Evolutionary conservation across 345 rosid genomes (phyloP), one percentile per base, ranked within the genome.

Genomic region (Gossypioides kirkii): DNA sequence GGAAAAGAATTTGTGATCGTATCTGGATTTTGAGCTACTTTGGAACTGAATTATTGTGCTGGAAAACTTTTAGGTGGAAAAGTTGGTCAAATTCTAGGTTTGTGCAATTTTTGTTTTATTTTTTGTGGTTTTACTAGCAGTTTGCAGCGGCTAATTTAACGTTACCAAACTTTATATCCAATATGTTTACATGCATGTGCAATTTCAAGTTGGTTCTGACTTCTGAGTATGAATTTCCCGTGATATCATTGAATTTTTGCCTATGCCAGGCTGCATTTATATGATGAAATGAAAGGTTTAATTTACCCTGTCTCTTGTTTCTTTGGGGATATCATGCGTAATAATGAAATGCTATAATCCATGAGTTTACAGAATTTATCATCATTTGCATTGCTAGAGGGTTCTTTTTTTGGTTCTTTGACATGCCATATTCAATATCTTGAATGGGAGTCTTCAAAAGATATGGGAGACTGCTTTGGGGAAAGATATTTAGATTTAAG

Each of bases 401-500:
- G 1, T 49, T 49, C 13, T 45, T 11, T 45, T 45, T 47, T 49
- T 56, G 10, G 38, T n/a, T 65, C 25, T 43, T 63, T 54, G 25
- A 18, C 70, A 65, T 65, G 70, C 18, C 70, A 65, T 22, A 43
- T 43, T 65, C 28, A 22, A 12, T 64, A 65, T 65, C 53, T 64
- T 43, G 50, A 43, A 65, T 22, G 70, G 32, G 23, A 20, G 46
- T 18, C 52, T 64, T 6, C 50, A 64, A 18, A 64, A 5, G 67
- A 41, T 17, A 38, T 4, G 10, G 9, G 18, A 43, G 70, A 20
- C 45, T 32, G 62, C 38, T 59, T 59, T 25, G 36, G 62, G 22
- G 47, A 46, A 12, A 9, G 7, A 7, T 62, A 38, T 9, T 62
- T 62, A 62, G 22, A 25, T 62, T 38, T n/a, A 62, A 62, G 47